phyloP scores from a whole-genome alignment of 2,329 filamentous ascomycete genomes.

The Venturia effusa region DNA sequence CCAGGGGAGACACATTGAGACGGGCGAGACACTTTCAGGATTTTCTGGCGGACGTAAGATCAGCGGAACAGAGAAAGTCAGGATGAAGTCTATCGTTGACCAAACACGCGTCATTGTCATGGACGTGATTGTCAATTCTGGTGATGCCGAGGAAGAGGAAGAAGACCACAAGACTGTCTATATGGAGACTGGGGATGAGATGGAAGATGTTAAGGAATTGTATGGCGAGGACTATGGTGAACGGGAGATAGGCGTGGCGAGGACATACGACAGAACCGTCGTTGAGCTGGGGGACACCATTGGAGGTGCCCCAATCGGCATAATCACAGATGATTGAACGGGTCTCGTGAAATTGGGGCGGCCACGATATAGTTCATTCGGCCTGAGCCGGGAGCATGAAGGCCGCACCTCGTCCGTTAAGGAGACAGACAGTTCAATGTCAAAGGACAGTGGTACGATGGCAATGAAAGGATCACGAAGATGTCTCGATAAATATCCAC shows the following conservation, averaged over 20 bases:
- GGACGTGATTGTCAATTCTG: constrained; percentile 50
- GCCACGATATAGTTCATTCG: not conserved
- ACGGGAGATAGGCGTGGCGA: constrained; percentile 58
- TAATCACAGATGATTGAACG: constrained; percentile 29
- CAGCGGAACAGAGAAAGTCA: constrained; percentile 79
- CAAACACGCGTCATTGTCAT: constrained; percentile 61
- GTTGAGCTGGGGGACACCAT: constrained; percentile 61
- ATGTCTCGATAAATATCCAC: no score
- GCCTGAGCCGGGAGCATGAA: not conserved
- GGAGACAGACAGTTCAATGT: no score
- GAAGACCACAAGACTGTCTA: constrained; percentile 10
- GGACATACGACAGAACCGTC: constrained; percentile 71
- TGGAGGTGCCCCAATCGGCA: constrained; percentile 37
- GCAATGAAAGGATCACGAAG: not conserved
- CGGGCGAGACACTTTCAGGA: constrained; percentile 55
- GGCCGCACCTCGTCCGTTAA: no score
- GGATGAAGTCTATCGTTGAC: constrained; percentile 72
- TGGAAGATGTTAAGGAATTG: constrained; percentile 16
- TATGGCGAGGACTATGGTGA: constrained; percentile 22
- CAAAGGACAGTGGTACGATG: not conserved
- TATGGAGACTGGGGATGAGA: constrained; percentile 29
- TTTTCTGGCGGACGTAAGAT: constrained; percentile 53
- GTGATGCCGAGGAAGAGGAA: constrained; percentile 32
- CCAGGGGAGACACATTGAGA: constrained; percentile 53
- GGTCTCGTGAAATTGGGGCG: not conserved